These are phyloP conservation scores for Alternaria ethzedia DNA, from an alignment of 2,329 filamentous ascomycete species.

Conservation along the genomic window DNA sequence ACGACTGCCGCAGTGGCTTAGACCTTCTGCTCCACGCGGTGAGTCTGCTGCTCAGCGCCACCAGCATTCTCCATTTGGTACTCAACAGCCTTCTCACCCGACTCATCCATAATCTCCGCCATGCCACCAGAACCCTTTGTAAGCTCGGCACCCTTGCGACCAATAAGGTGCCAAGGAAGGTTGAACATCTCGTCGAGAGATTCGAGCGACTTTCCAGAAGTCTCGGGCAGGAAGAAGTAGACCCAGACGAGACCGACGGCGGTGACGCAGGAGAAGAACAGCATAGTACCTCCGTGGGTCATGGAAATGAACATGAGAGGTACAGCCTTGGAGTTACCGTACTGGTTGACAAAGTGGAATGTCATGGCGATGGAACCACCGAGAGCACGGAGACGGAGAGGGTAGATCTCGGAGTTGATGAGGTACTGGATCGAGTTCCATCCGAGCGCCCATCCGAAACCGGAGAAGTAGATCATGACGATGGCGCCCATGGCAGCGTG, in stretches of 20 bases:
- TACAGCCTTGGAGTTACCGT: slow-evolving; percentile 74
- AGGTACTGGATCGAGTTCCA: slow-evolving; percentile 83
- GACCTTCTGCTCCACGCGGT: slow-evolving; percentile 28
- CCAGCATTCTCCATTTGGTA: slow-evolving; percentile 34
- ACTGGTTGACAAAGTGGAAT: slow-evolving; percentile 80
- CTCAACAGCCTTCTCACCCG: slow-evolving; percentile 41
- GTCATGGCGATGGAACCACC: slow-evolving; percentile 77
- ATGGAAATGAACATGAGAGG: slow-evolving; percentile 74
- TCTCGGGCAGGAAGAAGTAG: slow-evolving; percentile 76
- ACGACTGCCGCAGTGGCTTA: neutral
- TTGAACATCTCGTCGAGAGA: slow-evolving; percentile 75
- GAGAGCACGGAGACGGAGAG: slow-evolving; percentile 73
- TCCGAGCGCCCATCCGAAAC: slow-evolving; percentile 49
- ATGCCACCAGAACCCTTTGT: slow-evolving; percentile 41
- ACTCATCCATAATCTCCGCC: slow-evolving; percentile 40
- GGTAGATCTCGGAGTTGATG: slow-evolving; percentile 78
- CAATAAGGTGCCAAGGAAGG: slow-evolving; percentile 77
- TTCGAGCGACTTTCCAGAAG: slow-evolving; percentile 67
- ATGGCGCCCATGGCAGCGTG: slow-evolving; percentile 68
- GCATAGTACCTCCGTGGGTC: slow-evolving; percentile 72
- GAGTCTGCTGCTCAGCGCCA: slow-evolving; percentile 14
- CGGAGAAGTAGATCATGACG: slow-evolving; percentile 68
- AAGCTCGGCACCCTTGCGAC: slow-evolving; percentile 51
- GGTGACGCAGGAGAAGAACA: slow-evolving; percentile 75
- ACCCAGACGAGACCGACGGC: slow-evolving; percentile 72